These are phyloP conservation scores for Pseudogymnoascus sp. DNA, from an alignment of 2,329 filamentous ascomycete species.

Conservation along the genomic window DNA sequence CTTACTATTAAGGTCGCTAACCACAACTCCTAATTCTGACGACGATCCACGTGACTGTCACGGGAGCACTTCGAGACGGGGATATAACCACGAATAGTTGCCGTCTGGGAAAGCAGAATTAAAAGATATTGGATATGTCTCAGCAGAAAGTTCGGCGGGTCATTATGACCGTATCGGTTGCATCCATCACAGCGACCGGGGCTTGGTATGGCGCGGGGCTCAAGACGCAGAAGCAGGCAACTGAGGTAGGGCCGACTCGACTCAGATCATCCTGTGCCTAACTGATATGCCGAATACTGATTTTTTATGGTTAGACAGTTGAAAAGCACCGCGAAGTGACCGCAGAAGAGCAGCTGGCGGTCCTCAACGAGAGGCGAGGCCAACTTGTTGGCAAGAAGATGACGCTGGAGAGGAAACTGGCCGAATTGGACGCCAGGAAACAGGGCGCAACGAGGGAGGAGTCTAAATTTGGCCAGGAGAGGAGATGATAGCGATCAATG, in stretches of 20 bases:
- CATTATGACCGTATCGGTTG: constrained; percentile 45
- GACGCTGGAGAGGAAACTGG: constrained; percentile 48
- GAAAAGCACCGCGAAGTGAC: constrained; percentile 41
- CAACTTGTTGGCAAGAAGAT: constrained; percentile 41
- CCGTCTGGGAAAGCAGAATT: not conserved
- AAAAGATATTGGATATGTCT: not conserved
- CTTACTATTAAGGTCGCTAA: not conserved
- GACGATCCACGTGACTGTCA: not conserved
- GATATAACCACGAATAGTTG: not conserved
- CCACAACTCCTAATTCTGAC: not conserved
- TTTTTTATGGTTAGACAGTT: constrained; percentile 28
- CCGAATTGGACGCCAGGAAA: constrained; percentile 36
- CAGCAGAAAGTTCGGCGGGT: constrained; percentile 36
- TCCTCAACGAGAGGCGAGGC: constrained; percentile 41
- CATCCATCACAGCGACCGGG: constrained; percentile 47
- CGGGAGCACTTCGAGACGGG: not conserved
- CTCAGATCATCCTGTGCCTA: not conserved
- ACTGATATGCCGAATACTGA: constrained; percentile 3
- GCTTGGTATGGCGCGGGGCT: constrained; percentile 51
- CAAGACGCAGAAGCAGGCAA: constrained; percentile 42
- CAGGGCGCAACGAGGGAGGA: constrained; percentile 32
- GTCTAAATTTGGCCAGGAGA: constrained; percentile 27
- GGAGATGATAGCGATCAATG: constrained; percentile 12
- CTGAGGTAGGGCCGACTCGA: constrained; percentile 34
- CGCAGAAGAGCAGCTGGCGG: constrained; percentile 44